Evolutionary conservation across 1,284 basidiomycete genomes (phyloP).

Genomic region (Rhodotorula sp.): DNA sequence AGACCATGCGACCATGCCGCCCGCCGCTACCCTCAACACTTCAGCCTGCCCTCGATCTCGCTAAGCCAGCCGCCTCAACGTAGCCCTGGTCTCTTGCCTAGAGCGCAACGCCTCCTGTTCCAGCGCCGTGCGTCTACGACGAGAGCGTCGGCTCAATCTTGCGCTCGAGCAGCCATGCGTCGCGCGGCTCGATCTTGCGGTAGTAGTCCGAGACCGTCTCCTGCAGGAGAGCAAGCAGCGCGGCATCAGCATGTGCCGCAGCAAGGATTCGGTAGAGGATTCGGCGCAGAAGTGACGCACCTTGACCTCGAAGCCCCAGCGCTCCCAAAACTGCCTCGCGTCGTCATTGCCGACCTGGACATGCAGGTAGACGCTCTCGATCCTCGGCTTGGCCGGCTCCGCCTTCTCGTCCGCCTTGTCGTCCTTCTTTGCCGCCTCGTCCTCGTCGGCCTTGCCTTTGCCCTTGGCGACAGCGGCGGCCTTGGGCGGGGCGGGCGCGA

Average conservation of each 20-base stretch:
- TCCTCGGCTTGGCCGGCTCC: constrained; percentile 24
- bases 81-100: too few species aligned
- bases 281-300: constrained; percentile 33
- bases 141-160: constrained; percentile 2
- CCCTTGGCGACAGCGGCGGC: constrained; percentile 1
- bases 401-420: constrained; percentile 39
- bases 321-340: constrained; percentile 50
- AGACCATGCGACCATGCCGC: too few species aligned
- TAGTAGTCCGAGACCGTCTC: constrained; percentile 43
- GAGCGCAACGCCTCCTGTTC: too few species aligned
- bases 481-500: constrained; percentile 29
- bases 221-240: constrained; percentile 12
- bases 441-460: not conserved
- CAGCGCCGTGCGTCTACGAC: not conserved
- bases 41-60: too few species aligned
- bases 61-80: too few species aligned
- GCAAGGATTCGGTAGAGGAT: too few species aligned
- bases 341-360: constrained; percentile 52
- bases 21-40: too few species aligned
- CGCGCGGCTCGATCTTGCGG: constrained; percentile 47
- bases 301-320: constrained; percentile 49
- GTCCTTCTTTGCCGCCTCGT: not conserved
- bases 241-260: not conserved
- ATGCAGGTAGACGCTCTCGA: constrained; percentile 50
- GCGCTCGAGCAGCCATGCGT: constrained; percentile 47